Evolutionary conservation across 495 filamentous ascomycete genomes (phyloP).

Genomic region (Hypoxylon perforatum): DNA sequence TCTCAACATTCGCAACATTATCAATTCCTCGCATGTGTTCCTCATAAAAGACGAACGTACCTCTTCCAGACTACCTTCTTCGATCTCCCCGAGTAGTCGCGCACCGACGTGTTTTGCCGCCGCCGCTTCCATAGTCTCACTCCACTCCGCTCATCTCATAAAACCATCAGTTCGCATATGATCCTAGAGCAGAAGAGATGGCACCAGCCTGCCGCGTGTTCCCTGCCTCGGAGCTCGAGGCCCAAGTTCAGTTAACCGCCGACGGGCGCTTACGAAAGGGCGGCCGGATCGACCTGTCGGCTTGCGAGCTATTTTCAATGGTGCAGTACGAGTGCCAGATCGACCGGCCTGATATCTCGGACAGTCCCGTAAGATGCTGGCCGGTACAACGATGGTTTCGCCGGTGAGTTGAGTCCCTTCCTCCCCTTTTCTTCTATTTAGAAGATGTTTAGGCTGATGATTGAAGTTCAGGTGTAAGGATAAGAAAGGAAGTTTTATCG

Average conservation of each 20-base stretch:
- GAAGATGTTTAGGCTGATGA: conserved; percentile 24
- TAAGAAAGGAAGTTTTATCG: conserved; percentile 69
- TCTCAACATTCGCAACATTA: conserved; percentile 5
- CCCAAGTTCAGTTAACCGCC: conserved; percentile 59
- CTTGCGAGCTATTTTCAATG: conserved; percentile 80
- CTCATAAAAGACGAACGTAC: conserved; percentile 56
- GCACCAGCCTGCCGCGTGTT: conserved; percentile 68
- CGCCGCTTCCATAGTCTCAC: conserved; percentile 36
- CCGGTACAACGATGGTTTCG: conserved; percentile 83
- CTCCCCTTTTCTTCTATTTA: not conserved
- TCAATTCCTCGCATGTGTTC: not conserved
- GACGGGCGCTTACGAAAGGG: conserved; percentile 64
- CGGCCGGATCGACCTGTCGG: conserved; percentile 65
- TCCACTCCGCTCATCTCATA: conserved; percentile 2
- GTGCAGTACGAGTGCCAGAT: conserved; percentile 84
- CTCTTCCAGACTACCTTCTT: conserved; percentile 72
- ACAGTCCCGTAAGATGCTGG: conserved; percentile 73
- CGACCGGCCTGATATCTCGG: conserved; percentile 59
- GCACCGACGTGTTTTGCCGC: conserved; percentile 61
- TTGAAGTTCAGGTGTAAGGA: conserved; percentile 71
- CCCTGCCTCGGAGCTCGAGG: conserved; percentile 62
- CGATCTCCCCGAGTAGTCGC: conserved; percentile 71
- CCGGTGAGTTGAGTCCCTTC: conserved; percentile 60
- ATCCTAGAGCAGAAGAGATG: conserved; percentile 56
- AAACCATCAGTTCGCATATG: not conserved